Percentiles rank a stretch among this genome's conserved stretches.
Evolutionary conservation across 2,329 filamentous ascomycete species (phyloP).

Genomic region (Trichoderma breve): DNA sequence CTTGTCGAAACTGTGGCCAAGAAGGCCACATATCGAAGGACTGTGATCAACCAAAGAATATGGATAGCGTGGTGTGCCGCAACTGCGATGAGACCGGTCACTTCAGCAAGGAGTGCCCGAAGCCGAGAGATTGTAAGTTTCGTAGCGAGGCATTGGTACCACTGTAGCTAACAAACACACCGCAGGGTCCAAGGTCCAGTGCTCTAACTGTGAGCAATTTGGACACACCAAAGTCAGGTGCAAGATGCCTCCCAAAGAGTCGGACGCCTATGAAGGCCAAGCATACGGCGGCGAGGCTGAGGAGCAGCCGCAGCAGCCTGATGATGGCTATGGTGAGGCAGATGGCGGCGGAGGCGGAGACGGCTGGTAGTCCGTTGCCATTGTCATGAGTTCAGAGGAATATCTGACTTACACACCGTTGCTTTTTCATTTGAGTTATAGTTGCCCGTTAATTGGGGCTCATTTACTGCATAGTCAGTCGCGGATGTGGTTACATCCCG

Average conservation of each 20-base stretch:
- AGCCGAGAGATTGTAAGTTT: constrained; percentile 46
- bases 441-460: neutral
- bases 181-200: constrained; percentile 41
- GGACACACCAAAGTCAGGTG: constrained; percentile 42
- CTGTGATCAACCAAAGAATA: constrained; percentile 47
- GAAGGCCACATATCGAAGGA: constrained; percentile 58
- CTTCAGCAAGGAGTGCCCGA: constrained; percentile 59
- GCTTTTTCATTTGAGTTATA: neutral
- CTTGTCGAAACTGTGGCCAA: constrained; percentile 62
- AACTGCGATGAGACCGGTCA: constrained; percentile 62
- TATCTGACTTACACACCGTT: neutral
- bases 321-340: neutral
- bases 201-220: constrained; percentile 38
- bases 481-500: neutral
- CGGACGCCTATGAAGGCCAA: neutral
- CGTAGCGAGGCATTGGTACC: neutral
- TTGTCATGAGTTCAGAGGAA: neutral
- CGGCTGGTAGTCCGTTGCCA: constrained; percentile 10
- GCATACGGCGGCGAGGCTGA: neutral
- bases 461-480: neutral
- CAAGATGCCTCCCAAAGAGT: constrained; percentile 30
- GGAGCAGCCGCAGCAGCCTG: neutral
- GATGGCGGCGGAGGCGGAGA: neutral
- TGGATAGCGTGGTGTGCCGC: constrained; percentile 54
- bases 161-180: constrained; percentile 24